Evolutionary conservation across 352 stramenopile genomes (phyloP).

Genomic region (Phytophthora agathidicida): DNA sequence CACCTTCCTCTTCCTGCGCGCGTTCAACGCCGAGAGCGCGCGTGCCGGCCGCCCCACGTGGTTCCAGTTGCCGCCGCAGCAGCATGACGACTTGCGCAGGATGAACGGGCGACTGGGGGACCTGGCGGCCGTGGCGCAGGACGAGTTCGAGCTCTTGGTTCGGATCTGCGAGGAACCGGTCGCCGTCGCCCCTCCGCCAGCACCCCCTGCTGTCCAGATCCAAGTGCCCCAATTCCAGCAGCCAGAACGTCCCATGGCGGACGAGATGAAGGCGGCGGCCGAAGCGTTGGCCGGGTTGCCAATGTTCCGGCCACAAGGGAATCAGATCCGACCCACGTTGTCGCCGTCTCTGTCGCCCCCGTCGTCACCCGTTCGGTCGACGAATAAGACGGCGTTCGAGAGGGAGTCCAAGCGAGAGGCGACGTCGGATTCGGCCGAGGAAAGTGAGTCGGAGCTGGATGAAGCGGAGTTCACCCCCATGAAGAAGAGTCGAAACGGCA

Average conservation of each 20-base stretch:
- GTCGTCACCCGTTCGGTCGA: conserved; percentile 8
- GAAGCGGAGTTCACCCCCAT: conserved; percentile 1
- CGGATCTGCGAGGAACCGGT: conserved; percentile 29
- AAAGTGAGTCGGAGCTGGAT: conserved; percentile 2
- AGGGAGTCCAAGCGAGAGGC: conserved; percentile 6
- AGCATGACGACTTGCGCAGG: conserved; percentile 28
- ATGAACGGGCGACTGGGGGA: conserved; percentile 34
- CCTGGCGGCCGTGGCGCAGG: conserved; percentile 18
- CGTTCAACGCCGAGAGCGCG: conserved; percentile 23
- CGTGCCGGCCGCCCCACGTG: conserved; percentile 23
- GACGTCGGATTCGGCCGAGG: conserved; percentile 13
- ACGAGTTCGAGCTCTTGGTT: conserved; percentile 27
- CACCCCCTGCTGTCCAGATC: no score
- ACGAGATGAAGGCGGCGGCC: conserved; percentile 43
- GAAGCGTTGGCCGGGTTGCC: conserved; percentile 42
- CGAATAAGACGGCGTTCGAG: background rate
- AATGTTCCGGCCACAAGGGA: conserved; percentile 24
- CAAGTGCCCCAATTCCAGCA: background rate
- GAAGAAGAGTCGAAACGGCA: conserved; percentile 8
- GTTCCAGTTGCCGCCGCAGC: conserved; percentile 27
- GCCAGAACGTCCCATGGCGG: conserved; percentile 14
- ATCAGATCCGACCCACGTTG: conserved; percentile 6
- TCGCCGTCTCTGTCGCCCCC: conserved; percentile 23
- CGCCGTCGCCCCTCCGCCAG: no score
- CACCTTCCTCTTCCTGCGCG: conserved; percentile 33